Base-by-base conservation (phyloP, 352 stramenopile genomes). In the Aphanomyces astaci region DNA sequence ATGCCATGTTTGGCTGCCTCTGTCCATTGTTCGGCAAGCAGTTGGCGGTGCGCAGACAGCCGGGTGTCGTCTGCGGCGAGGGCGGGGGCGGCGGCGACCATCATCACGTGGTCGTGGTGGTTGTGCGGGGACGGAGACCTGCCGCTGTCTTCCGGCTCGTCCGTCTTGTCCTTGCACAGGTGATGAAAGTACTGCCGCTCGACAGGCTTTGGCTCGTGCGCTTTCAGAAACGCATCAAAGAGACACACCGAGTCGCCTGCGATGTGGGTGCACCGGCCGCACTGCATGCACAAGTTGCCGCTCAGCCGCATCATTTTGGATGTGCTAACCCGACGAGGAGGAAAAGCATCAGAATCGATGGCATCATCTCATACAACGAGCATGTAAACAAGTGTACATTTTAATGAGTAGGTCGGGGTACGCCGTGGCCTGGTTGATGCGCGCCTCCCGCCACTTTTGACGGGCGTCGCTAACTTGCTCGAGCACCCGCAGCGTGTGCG, bases 261-360 rank as follows among this genome's bases (percentile, higher is more conserved):
- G 19, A 92, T 57, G 71, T 92, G 86, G 4, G 84, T 89, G 56
- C 78, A 60, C 24, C 83, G 75, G 0, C 82, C 82, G 66, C 84
- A 92, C 71, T 86, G 90, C 63, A 88, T 78, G 60, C 86, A 94
- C 45, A 71, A 74, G 48, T 94, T 94, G 27, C 79, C 82, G 60
- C 84, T 92, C 3, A 91, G 72, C 4, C 86, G 81, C 86, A 94
- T 92, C 70, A 92, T 82, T 67, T 91, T 92, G 49, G 82, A 77
- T 27, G 84, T 92, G 69, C 59, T 72, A 57, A 5, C 5, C 19
- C 27, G 19, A 30, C n/a, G n/a, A n/a, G n/a, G n/a, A n/a, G n/a
- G n/a, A n/a, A n/a, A n/a, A n/a, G n/a, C n/a, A n/a, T n/a, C n/a
- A n/a, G n/a, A n/a, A n/a, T n/a, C n/a, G n/a, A n/a, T n/a, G n/a